These are phyloP conservation scores for Scheffersomyces titani DNA, from an alignment of 1,139 yeast genomes.

Conservation along the genomic window DNA sequence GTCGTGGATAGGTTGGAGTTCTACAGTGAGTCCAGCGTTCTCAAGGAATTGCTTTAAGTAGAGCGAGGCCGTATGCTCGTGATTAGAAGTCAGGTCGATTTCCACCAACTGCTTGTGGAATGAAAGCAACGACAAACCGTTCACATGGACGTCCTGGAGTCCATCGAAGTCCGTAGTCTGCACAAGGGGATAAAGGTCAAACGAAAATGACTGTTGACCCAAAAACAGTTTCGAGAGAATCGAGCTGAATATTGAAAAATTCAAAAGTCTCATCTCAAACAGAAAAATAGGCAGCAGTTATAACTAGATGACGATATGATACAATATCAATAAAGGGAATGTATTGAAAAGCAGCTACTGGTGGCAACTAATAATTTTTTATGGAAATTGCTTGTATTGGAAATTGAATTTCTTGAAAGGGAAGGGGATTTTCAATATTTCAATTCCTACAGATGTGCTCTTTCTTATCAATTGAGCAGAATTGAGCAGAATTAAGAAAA, in stretches of 20 bases:
- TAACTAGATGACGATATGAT: neutral
- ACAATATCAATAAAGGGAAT: neutral
- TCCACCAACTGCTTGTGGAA: slow-evolving; percentile 17
- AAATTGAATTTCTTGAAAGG: neutral
- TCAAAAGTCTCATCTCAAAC: neutral
- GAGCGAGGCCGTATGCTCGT: slow-evolving; percentile 12
- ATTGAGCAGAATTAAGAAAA: neutral
- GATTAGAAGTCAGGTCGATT: slow-evolving; percentile 13
- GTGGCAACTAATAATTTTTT: neutral
- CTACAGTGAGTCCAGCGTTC: slow-evolving; percentile 52
- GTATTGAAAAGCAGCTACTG: neutral
- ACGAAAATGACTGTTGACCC: neutral
- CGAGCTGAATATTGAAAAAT: neutral
- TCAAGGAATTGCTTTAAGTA: slow-evolving; percentile 35
- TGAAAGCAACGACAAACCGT: slow-evolving; percentile 14
- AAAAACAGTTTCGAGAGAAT: neutral
- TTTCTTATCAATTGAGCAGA: neutral
- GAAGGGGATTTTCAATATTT: too few relatives aligned
- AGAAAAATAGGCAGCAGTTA: neutral
- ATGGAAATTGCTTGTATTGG: neutral
- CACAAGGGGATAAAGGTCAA: neutral
- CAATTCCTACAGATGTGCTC: neutral
- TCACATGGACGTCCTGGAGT: slow-evolving; percentile 12
- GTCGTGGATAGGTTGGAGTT: slow-evolving; percentile 36
- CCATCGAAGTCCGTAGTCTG: neutral